Conservation (phyloP, 352 stramenopile species). For the Phytophthora multivora region DNA sequence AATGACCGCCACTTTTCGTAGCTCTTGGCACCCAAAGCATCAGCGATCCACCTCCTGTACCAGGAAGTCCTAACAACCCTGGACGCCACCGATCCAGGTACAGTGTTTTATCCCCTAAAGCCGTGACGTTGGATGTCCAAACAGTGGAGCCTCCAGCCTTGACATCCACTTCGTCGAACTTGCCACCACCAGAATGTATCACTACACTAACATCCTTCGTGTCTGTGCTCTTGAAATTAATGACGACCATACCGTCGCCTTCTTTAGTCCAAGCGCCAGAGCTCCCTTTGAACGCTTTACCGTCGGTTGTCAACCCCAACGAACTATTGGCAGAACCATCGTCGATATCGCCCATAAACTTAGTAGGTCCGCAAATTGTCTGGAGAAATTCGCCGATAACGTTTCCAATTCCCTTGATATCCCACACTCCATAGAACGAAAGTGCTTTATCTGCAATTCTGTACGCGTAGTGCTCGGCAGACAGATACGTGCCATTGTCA, state of each 20-base stretch:
- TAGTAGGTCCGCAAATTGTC: slow-evolving; percentile 43
- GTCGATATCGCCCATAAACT: slow-evolving; percentile 41
- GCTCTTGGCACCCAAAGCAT: slow-evolving; percentile 25
- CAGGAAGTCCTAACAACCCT: slow-evolving; percentile 26
- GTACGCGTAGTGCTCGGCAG: slow-evolving; percentile 31
- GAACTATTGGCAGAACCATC: slow-evolving; percentile 33
- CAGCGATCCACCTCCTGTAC: slow-evolving; percentile 31
- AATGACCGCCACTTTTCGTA: slow-evolving; percentile 2
- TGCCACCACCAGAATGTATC: slow-evolving; percentile 27
- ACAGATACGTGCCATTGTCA: slow-evolving; percentile 28
- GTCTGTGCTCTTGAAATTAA: slow-evolving; percentile 29
- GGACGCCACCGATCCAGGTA: slow-evolving; percentile 21
- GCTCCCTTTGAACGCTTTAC: slow-evolving; percentile 38
- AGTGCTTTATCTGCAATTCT: slow-evolving; percentile 40
- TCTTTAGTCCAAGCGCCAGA: slow-evolving; percentile 23
- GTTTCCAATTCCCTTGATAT: slow-evolving; percentile 37
- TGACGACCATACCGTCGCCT: slow-evolving; percentile 14
- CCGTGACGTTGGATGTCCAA: slow-evolving; percentile 22
- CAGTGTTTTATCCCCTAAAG: slow-evolving; percentile 23
- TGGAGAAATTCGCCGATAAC: slow-evolving; percentile 41
- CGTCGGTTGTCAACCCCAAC: slow-evolving; percentile 31
- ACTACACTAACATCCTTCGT: slow-evolving; percentile 31
- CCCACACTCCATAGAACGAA: slow-evolving; percentile 35
- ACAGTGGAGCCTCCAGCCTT: slow-evolving; percentile 1
- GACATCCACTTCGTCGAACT: slow-evolving; percentile 22